Evolutionary conservation across 805 yeast species (phyloP), one percentile per base, ranked within the genome.

Genomic region (Ogataea kodamae): DNA sequence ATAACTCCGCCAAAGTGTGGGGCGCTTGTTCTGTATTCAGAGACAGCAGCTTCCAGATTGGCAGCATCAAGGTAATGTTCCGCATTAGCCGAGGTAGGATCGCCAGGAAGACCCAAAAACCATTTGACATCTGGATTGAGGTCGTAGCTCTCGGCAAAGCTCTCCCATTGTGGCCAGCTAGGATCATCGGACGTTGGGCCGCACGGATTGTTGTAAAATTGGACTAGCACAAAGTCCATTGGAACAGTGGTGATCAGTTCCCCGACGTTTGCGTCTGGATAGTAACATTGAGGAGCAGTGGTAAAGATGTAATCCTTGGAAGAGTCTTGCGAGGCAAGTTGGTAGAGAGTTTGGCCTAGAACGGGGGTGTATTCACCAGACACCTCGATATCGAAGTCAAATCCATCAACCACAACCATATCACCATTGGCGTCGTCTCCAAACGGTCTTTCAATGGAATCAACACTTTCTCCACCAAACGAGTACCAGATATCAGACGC

Each of bases 271-370:
- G 74, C 79, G 63, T 88, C 96, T 12, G 96, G 95, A 57, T 78
- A 82, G 17, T 77, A 80, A 65, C 96, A 88, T 64, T 87, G 96
- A 13, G 96, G 96, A 43, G 96, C 90, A 45, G 95, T 95, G 33
- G 94, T 77, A 26, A 87, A 64, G 56, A 80, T 84, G 64, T 78
- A 84, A 17, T 61, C 48, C 60, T 78, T 82, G 28, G 81, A 67
- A 21, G 44, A 22, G 25, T 66, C 61, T 9, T 45, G 45, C 29
- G 62, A 64, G 37, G 58, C 42, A 78, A 50, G 46, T 70, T 65
- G 25, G 59, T 65, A 9, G 76, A 82, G 33, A 81, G 58, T 9
- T 80, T 73, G 21, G 76, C 72, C 51, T 80, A 82, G n/a, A 11
- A 95, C 96, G 1, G 66, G 62, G 31, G 70, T 67, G 38, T 67